Evolutionary conservation across 345 rosid genomes (phyloP).

Genomic region (Dimocarpus longan): DNA sequence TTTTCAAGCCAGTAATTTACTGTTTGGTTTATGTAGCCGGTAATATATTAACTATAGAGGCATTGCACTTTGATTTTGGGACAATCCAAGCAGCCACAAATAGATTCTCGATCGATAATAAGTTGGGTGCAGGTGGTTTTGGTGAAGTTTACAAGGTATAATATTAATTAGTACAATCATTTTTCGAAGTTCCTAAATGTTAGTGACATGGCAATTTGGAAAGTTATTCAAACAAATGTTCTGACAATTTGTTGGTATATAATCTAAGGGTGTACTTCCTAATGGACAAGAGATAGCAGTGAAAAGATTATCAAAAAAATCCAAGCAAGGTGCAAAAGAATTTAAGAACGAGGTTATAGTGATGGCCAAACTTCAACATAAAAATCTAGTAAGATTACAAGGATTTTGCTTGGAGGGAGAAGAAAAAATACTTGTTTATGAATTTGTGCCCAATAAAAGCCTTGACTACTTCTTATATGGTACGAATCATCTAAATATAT

Average conservation of each 20-base stretch:
- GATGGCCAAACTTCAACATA: slow-evolving; percentile 53
- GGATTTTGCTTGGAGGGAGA: slow-evolving; percentile 50
- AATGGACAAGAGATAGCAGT: slow-evolving; percentile 47
- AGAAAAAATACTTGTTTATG: slow-evolving; percentile 59
- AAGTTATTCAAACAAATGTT: too few species aligned
- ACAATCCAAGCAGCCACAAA: slow-evolving; percentile 49
- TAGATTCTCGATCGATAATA: slow-evolving; percentile 49
- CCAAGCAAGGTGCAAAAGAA: slow-evolving; percentile 45
- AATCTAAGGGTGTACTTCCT: slow-evolving; percentile 40
- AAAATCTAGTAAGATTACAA: slow-evolving; percentile 45
- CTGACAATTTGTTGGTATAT: background rate
- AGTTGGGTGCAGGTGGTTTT: slow-evolving; percentile 76
- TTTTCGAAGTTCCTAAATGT: too few species aligned
- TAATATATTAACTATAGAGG: slow-evolving; percentile 38
- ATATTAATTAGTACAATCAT: too few species aligned
- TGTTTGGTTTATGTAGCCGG: slow-evolving; percentile 26
- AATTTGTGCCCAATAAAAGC: slow-evolving; percentile 49
- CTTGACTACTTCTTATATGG: slow-evolving; percentile 46
- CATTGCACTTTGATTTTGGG: slow-evolving; percentile 44
- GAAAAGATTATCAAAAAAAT: slow-evolving; percentile 43
- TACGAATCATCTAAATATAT: background rate
- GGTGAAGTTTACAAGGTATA: slow-evolving; percentile 70
- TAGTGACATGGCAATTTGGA: too few species aligned
- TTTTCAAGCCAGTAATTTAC: background rate
- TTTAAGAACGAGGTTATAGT: slow-evolving; percentile 51